These are phyloP conservation scores for Monascus ruber DNA, from an alignment of 2,329 filamentous ascomycete genomes.

Conservation along the genomic window DNA sequence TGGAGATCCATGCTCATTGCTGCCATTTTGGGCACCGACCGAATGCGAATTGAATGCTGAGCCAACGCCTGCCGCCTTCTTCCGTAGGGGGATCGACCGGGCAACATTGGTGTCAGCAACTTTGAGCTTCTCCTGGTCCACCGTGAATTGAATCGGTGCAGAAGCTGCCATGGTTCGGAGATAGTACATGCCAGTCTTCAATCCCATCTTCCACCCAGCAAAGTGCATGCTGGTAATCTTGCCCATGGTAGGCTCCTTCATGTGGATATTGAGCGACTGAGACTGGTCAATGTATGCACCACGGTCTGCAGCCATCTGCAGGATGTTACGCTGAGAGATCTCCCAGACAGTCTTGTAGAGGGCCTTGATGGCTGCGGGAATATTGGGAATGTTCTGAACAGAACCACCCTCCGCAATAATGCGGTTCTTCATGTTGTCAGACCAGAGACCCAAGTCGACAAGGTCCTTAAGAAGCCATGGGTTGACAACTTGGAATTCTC, in stretches of 20 bases:
- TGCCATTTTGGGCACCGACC: slow-evolving; percentile 50
- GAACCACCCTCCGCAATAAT: slow-evolving; percentile 96
- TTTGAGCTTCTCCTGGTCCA: slow-evolving; percentile 90
- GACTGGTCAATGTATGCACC: slow-evolving; percentile 99
- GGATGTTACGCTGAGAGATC: slow-evolving; percentile 87
- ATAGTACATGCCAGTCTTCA: slow-evolving; percentile 99
- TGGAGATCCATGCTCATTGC: too few species aligned
- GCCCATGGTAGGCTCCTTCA: slow-evolving; percentile 98
- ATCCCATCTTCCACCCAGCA: slow-evolving; percentile 93
- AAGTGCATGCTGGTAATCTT: slow-evolving; percentile 99
- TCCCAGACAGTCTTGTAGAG: slow-evolving; percentile 99
- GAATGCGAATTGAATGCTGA: slow-evolving; percentile 47
- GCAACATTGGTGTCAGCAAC: slow-evolving; percentile 71
- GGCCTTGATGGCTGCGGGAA: slow-evolving; percentile 87
- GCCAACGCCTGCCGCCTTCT: slow-evolving; percentile 51
- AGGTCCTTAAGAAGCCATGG: slow-evolving; percentile 97
- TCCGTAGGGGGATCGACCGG: slow-evolving; percentile 52
- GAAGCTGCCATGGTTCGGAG: slow-evolving; percentile 94
- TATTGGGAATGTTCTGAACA: slow-evolving; percentile 93
- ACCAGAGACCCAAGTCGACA: slow-evolving; percentile 96
- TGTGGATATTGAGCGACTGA: slow-evolving; percentile 97
- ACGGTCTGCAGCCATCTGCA: slow-evolving; percentile 97
- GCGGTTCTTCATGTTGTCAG: slow-evolving; percentile 99
- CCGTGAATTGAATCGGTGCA: slow-evolving; percentile 96
- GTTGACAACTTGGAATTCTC: slow-evolving; percentile 99